A percentile compares a stretch with the other conserved stretches of the same genome.
These are phyloP conservation scores for Trypanosoma rangeli DNA, from an alignment of 208 protist species.

Conservation along the genomic window DNA sequence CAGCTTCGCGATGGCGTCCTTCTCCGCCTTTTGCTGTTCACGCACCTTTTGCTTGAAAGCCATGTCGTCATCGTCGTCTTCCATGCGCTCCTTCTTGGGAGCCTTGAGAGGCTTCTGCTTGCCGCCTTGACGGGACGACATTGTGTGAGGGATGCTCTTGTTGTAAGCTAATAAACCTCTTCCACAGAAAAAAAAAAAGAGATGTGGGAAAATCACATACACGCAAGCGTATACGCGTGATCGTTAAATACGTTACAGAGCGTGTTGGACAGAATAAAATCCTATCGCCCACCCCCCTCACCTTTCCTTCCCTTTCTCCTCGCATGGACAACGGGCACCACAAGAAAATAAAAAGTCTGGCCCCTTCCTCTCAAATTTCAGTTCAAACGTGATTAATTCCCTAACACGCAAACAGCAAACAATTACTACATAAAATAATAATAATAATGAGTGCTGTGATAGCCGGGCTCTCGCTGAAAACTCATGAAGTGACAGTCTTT, in stretches of 20 bases:
- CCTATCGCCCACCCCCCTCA: neutral
- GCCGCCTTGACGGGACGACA: slow-evolving; percentile 86
- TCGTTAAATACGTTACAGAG: neutral
- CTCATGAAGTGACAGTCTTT: too few species aligned
- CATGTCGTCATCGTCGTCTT: slow-evolving; percentile 70
- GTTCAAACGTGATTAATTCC: neutral
- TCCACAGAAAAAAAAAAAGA: neutral
- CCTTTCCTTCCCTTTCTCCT: neutral
- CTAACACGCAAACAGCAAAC: neutral
- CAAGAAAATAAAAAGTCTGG: neutral
- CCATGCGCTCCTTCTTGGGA: slow-evolving; percentile 77
- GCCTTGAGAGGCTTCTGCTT: slow-evolving; percentile 91
- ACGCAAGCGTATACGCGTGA: neutral
- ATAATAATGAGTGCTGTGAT: slow-evolving; percentile 4
- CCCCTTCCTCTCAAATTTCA: too few species aligned
- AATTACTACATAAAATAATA: neutral
- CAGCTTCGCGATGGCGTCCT: slow-evolving; percentile 86
- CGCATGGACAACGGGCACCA: neutral
- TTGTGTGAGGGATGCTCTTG: slow-evolving; percentile 19
- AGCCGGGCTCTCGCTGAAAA: too few species aligned
- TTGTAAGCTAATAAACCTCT: neutral
- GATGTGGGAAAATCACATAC: neutral
- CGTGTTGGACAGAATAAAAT: neutral
- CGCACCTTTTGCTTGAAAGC: slow-evolving; percentile 78
- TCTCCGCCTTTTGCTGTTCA: slow-evolving; percentile 86